Base-by-base conservation (phyloP, 345 rosid genomes). In the Eutrema heterophyllum region DNA sequence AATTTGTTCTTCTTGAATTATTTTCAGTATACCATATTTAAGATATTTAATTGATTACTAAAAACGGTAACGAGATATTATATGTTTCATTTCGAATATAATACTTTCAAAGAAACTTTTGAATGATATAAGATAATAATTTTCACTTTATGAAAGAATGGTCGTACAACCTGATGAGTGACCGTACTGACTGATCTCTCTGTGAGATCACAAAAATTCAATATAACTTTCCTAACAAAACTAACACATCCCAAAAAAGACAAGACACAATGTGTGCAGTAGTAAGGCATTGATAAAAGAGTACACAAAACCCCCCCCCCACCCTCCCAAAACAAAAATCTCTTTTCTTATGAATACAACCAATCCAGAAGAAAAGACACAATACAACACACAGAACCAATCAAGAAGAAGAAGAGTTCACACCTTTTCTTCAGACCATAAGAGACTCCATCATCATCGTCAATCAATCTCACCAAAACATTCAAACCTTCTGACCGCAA, bases 131-230 rank as follows among this genome's bases (percentile, higher is more conserved):
- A 13, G 32, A 60, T 46, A 3, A 38, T 50, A 29, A 30, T 33
- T 30, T 67, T 50, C 55, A 68, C 48, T 58, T 75, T 52, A 75
- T 75, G 79, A 66, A 68, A 60, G 74, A 68, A 68, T 75, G 74
- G 70, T 68, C 55, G 44, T 60, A 75, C 74, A 75, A 68, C 70
- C 73, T 75, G 56, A 67, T 46, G 53, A 29, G 21, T 26, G 48
- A 68, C 68, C 79, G 62, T 45, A 29, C 45, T 63, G 79, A 29
- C 45, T 63, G 79, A 68, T 61, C 79, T 52, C 74, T 68, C 21
- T 68, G 8, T 68, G 74, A 62, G 79, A 61, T 76, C 67, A 65
- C 74, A 53, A 68, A 68, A 76, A 62, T 53, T 36, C 65, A 62
- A 54, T 62, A 16, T 54, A 43, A 43, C 45, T 73, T n/a, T 56